Evolutionary conservation across 805 yeast species (phyloP).

Genomic region (Cyberlindnera bimundalis): DNA sequence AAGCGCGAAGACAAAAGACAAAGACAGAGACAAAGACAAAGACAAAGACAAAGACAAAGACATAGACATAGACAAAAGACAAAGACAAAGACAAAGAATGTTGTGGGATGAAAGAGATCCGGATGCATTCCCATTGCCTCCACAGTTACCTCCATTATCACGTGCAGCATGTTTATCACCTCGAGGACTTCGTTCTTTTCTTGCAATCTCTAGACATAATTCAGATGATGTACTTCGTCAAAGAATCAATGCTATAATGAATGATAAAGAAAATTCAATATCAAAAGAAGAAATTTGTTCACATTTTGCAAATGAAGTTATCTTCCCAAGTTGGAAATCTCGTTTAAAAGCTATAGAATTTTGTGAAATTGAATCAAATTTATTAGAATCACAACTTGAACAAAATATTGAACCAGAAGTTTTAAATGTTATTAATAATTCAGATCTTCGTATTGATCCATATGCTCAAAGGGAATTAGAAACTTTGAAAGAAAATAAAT

Average conservation of each 20-base stretch:
- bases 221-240: constrained; percentile 47
- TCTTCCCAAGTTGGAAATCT: constrained; percentile 47
- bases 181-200: constrained; percentile 34
- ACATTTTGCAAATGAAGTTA: constrained; percentile 32
- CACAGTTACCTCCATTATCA: constrained; percentile 25
- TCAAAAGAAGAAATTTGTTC: constrained; percentile 31
- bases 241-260: constrained; percentile 37
- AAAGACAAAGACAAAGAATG: constrained; percentile 13
- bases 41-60: too few relatives aligned
- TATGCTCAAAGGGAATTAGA: constrained; percentile 42
- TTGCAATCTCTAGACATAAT: constrained; percentile 33
- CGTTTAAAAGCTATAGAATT: constrained; percentile 39
- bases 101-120: constrained; percentile 24
- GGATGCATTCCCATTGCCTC: constrained; percentile 21
- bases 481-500: constrained; percentile 29
- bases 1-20: too few relatives aligned
- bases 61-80: not conserved
- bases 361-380: constrained; percentile 28
- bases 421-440: constrained; percentile 12
- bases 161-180: constrained; percentile 33
- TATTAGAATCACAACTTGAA: constrained; percentile 12
- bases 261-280: constrained; percentile 1
- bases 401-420: constrained; percentile 3
- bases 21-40: too few relatives aligned
- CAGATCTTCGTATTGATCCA: constrained; percentile 43